Evolutionary conservation across 306 rosid species (phyloP), one percentile per base, ranked within the genome.

Genomic region (Lupinus albus): DNA sequence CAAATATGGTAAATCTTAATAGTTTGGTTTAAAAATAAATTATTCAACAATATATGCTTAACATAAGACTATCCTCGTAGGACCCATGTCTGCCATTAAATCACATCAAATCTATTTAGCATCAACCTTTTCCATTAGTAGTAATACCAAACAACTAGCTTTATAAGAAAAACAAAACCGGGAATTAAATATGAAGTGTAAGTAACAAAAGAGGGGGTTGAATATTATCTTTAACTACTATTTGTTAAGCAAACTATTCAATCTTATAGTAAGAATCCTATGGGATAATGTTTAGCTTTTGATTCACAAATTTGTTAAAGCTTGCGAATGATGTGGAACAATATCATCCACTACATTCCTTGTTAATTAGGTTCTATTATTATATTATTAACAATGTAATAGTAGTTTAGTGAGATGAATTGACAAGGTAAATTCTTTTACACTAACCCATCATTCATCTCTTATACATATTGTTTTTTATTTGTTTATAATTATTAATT

Each of bases 31-130:
- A 25, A 58, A 51, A 36, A 33, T 38, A 59, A 15, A 38, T 49
- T 15, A 48, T 59, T 49, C 48, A 38, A 67, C 65, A 62, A 73
- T 48, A 79, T 74, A 58, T 70, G 18, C 70, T 32, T 50, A 70
- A 64, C 70, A 79, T 41, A 60, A 70, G 64, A 15, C 70, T 50
- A 70, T 79, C 56, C 25, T 50, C 39, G 47, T 61, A 65, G 79
- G 80, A 57, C 83, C 79, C 83, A 57, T 75, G 80, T 70, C 83
- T 79, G 83, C 83, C 83, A 70, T 75, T 69, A 74, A 61, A 79
- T 79, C 83, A 62, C 48, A 4, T 25, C 30, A 25, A 44, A 67
- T 56, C 18, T 61, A 44, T 53, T 73, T 67, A 69, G 39, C 17
- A 49, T 41, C 54, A 0, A 60, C 15, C 50, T 54, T 61, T 68